These are phyloP conservation scores for Alternaria alternata DNA, from an alignment of 2,329 filamentous ascomycete genomes.

Conservation along the genomic window DNA sequence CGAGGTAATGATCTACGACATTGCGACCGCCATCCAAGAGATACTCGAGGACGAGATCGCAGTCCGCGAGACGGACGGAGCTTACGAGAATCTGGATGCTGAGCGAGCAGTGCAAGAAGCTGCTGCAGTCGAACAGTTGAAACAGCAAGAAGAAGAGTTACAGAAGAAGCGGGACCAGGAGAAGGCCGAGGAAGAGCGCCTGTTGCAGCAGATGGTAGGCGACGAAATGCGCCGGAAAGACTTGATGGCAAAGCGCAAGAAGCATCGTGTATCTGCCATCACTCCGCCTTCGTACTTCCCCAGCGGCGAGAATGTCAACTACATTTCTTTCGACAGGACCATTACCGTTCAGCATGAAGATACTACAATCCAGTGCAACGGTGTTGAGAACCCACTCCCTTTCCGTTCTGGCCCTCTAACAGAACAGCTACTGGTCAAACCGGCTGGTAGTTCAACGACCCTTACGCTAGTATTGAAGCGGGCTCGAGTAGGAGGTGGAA, in stretches of 20 bases:
- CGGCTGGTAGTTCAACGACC: slow-evolving; percentile 62
- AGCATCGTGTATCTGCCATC: slow-evolving; percentile 53
- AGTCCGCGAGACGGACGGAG: slow-evolving; percentile 75
- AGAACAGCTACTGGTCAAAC: slow-evolving; percentile 75
- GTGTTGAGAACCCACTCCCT: slow-evolving; percentile 71
- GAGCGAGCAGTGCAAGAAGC: slow-evolving; percentile 86
- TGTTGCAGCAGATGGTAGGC: slow-evolving; percentile 74
- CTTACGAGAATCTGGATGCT: slow-evolving; percentile 86
- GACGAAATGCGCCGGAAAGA: slow-evolving; percentile 76
- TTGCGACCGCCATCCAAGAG: slow-evolving; percentile 68
- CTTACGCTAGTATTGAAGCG: slow-evolving; percentile 70
- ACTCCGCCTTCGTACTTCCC: slow-evolving; percentile 51
- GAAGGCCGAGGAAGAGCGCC: slow-evolving; percentile 72
- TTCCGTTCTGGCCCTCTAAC: slow-evolving; percentile 72
- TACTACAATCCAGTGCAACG: slow-evolving; percentile 71
- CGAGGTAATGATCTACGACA: slow-evolving; percentile 71
- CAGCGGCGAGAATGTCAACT: slow-evolving; percentile 40
- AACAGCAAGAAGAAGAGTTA: slow-evolving; percentile 53
- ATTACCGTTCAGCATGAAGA: slow-evolving; percentile 70
- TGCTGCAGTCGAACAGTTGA: slow-evolving; percentile 67
- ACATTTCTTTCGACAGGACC: slow-evolving; percentile 71
- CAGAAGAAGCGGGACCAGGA: slow-evolving; percentile 55
- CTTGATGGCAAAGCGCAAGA: slow-evolving; percentile 65
- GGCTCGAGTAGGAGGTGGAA: slow-evolving; percentile 51
- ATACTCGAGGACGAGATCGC: slow-evolving; percentile 86